phyloP scores from a whole-genome alignment of 257 asterid species.

The Paraleonurus japonicus region DNA sequence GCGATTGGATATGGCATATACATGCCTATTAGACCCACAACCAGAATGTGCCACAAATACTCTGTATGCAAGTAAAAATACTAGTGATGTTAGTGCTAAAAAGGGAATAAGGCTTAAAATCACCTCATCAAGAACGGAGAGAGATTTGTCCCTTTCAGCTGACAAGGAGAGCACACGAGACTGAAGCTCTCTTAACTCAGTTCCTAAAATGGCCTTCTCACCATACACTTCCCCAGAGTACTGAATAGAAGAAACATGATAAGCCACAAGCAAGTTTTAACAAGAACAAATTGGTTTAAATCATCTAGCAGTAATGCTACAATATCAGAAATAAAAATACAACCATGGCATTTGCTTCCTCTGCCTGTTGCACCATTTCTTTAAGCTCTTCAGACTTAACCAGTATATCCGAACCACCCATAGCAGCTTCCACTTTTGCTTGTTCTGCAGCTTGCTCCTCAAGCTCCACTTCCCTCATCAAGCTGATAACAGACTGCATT shows the following conservation, averaged over 20 bases:
- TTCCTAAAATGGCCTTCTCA: slow-evolving; percentile 80
- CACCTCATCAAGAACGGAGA: slow-evolving; percentile 73
- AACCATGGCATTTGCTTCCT: slow-evolving; percentile 85
- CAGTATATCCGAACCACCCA: slow-evolving; percentile 49
- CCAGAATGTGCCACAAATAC: no score
- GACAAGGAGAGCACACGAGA: slow-evolving; percentile 71
- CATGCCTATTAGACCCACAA: no score
- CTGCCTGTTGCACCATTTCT: slow-evolving; percentile 51
- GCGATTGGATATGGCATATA: neutral
- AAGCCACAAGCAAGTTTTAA: slow-evolving; percentile 1
- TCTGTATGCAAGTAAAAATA: neutral
- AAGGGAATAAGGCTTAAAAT: neutral
- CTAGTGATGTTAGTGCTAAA: neutral
- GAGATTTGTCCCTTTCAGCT: slow-evolving; percentile 79
- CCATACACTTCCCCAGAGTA: slow-evolving; percentile 93
- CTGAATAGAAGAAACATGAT: slow-evolving; percentile 35
- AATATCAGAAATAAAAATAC: slow-evolving; percentile 27
- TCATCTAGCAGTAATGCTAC: neutral
- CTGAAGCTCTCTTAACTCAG: slow-evolving; percentile 91
- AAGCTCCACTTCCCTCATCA: slow-evolving; percentile 79
- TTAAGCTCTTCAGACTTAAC: slow-evolving; percentile 61
- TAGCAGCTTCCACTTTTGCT: slow-evolving; percentile 71
- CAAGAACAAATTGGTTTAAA: slow-evolving; percentile 2
- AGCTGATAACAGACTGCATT: slow-evolving; percentile 62
- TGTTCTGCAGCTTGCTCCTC: slow-evolving; percentile 68